Percentiles rank a stretch among this genome's conserved stretches.
phyloP scores from a whole-genome alignment of 2,329 filamentous ascomycete genomes.

The Ilyonectria sp. region DNA sequence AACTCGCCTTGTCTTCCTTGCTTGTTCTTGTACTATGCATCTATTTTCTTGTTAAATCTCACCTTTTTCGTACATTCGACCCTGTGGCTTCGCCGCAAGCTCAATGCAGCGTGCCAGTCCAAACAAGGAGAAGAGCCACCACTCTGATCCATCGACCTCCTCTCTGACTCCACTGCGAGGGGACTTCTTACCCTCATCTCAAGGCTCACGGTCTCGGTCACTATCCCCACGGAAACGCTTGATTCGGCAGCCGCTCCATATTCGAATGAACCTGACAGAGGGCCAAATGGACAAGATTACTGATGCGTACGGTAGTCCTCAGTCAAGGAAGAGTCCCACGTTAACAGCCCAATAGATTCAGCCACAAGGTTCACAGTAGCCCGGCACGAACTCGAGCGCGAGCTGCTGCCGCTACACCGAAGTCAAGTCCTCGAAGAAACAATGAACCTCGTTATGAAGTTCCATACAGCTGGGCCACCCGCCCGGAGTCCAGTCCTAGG shows the following conservation, averaged over 20 bases:
- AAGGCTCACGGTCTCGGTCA: constrained; percentile 50
- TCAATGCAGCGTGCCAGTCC: constrained; percentile 39
- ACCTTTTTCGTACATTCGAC: not conserved
- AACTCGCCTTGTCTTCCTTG: not conserved
- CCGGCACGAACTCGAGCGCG: constrained; percentile 41
- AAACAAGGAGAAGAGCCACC: constrained; percentile 35
- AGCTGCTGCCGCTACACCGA: constrained; percentile 36
- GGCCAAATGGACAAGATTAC: constrained; percentile 65
- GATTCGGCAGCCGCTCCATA: constrained; percentile 58
- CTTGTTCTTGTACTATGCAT: not conserved
- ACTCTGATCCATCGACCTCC: constrained; percentile 46
- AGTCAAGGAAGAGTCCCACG: not conserved
- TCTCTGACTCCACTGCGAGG: constrained; percentile 52
- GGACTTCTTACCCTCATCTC: constrained; percentile 56
- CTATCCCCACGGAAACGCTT: constrained; percentile 54
- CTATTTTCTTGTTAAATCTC: not conserved
- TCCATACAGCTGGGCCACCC: constrained; percentile 25
- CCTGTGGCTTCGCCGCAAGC: constrained; percentile 25
- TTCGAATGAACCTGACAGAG: constrained; percentile 65
- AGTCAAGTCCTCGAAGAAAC: constrained; percentile 39
- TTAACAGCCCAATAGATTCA: constrained; percentile 50
- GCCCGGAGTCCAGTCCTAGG: constrained; percentile 27
- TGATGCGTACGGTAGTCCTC: constrained; percentile 56
- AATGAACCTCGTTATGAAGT: constrained; percentile 23
- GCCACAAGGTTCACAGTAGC: constrained; percentile 49